A percentile compares a stretch with the other conserved stretches of the same genome.
phyloP scores from a whole-genome alignment of 1,284 basidiomycete species.

The Moesziomyces parantarcticus region DNA sequence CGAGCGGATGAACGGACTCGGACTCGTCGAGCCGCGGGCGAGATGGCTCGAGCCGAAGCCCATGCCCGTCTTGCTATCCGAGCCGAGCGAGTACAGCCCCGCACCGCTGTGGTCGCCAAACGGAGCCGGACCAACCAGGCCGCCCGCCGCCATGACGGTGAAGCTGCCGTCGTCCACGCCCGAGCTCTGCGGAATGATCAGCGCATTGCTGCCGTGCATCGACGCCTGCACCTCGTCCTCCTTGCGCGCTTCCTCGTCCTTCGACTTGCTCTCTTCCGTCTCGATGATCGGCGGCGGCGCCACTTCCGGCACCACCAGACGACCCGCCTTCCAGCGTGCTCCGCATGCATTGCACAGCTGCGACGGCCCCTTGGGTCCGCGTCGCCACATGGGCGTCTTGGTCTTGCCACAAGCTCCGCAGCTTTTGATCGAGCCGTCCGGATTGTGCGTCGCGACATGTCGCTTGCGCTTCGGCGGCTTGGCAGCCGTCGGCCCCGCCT shows the following conservation, averaged over 20 bases:
- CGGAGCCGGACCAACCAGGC: conserved; percentile 24
- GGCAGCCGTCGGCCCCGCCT: conserved; percentile 24
- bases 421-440: conserved; percentile 64
- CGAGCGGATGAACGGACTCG: conserved; percentile 50
- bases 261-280: conserved; percentile 39
- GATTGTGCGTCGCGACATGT: conserved; percentile 65
- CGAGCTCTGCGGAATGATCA: conserved; percentile 47
- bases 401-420: conserved; percentile 64
- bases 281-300: conserved; percentile 59
- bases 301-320: conserved; percentile 62
- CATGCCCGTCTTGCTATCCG: conserved; percentile 29
- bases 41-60: conserved; percentile 31
- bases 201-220: conserved; percentile 48
- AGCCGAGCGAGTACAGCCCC: conserved; percentile 20
- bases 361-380: conserved; percentile 61
- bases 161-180: conserved; percentile 27
- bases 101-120: conserved; percentile 19
- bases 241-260: conserved; percentile 39
- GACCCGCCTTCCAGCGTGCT: conserved; percentile 64
- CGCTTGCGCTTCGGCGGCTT: conserved; percentile 62
- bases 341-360: conserved; percentile 66
- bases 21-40: conserved; percentile 37
- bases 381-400: conserved; percentile 66
- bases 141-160: conserved; percentile 29
- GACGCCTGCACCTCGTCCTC: conserved; percentile 42